phyloP scores from a whole-genome alignment of 495 filamentous ascomycete genomes.

The Poronia punctata region DNA sequence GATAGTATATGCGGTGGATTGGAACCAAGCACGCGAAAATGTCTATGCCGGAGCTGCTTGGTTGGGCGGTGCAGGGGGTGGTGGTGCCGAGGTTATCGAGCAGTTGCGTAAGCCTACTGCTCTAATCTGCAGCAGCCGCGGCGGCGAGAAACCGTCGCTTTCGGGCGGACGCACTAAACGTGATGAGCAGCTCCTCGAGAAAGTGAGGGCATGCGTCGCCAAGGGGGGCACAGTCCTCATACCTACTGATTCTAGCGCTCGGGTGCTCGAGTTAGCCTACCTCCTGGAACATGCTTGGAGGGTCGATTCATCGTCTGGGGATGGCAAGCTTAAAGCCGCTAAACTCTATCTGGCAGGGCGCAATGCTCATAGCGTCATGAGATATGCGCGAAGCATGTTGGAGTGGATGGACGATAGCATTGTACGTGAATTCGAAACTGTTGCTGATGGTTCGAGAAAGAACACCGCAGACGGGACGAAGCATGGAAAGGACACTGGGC shows the following conservation, averaged over 20 bases:
- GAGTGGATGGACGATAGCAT: constrained; percentile 99
- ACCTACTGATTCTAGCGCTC: constrained; percentile 87
- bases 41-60: constrained; percentile 88
- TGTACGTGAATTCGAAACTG: constrained; percentile 81
- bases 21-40: constrained; percentile 93
- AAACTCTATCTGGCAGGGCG: constrained; percentile 77
- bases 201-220: constrained; percentile 67
- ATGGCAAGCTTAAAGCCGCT: constrained; percentile 57
- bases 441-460: constrained; percentile 45
- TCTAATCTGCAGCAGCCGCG: constrained; percentile 80
- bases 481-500: constrained; percentile 48
- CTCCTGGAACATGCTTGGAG: constrained; percentile 88
- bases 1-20: constrained; percentile 95
- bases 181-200: constrained; percentile 77
- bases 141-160: constrained; percentile 63
- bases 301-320: constrained; percentile 47
- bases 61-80: constrained; percentile 70
- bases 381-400: constrained; percentile 86
- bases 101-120: constrained; percentile 88
- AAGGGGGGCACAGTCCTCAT: constrained; percentile 92
- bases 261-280: constrained; percentile 90
- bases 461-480: constrained; percentile 32
- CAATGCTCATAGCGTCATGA: constrained; percentile 74
- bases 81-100: constrained; percentile 86
- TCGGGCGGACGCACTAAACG: constrained; percentile 67